These are phyloP conservation scores for Metschnikowia kunwiensis DNA, from an alignment of 805 yeast species.

Conservation along the genomic window DNA sequence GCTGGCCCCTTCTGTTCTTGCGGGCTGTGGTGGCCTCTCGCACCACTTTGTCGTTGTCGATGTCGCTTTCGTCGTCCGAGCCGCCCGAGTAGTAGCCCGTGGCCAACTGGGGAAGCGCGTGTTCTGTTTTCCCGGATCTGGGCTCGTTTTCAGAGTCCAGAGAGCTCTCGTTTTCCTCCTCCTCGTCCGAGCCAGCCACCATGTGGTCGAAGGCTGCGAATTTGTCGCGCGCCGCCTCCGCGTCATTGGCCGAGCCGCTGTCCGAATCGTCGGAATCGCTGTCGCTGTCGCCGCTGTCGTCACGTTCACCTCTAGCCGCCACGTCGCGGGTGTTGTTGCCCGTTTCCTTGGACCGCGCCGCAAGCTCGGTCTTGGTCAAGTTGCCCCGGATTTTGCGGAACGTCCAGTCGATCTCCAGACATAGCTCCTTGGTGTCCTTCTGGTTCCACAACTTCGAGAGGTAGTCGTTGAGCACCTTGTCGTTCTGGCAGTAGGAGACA, in stretches of 20 bases:
- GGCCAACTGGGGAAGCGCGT: constrained; percentile 62
- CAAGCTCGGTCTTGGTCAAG: constrained; percentile 37
- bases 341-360: constrained; percentile 21
- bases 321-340: constrained; percentile 22
- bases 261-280: constrained; percentile 19
- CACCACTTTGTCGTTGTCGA: constrained; percentile 47
- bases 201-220: constrained; percentile 37
- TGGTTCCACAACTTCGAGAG: constrained; percentile 49
- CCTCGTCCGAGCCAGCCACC: constrained; percentile 46
- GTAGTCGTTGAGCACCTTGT: constrained; percentile 41
- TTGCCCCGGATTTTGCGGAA: constrained; percentile 48
- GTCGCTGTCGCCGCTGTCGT: constrained; percentile 15
- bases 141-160: constrained; percentile 27
- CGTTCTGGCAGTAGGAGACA: constrained; percentile 38
- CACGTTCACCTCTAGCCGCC: constrained; percentile 15
- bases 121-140: constrained; percentile 22
- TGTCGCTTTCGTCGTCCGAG: constrained; percentile 56
- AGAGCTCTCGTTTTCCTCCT: constrained; percentile 47
- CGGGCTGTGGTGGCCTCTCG: constrained; percentile 54
- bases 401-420: constrained; percentile 42
- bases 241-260: constrained; percentile 16
- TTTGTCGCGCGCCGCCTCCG: constrained; percentile 30
- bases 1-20: constrained; percentile 92
- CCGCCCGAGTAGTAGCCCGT: constrained; percentile 86
- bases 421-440: constrained; percentile 33